Conservation (phyloP, 2,329 filamentous ascomycete genomes). For the Tolypocladium inflatum region DNA sequence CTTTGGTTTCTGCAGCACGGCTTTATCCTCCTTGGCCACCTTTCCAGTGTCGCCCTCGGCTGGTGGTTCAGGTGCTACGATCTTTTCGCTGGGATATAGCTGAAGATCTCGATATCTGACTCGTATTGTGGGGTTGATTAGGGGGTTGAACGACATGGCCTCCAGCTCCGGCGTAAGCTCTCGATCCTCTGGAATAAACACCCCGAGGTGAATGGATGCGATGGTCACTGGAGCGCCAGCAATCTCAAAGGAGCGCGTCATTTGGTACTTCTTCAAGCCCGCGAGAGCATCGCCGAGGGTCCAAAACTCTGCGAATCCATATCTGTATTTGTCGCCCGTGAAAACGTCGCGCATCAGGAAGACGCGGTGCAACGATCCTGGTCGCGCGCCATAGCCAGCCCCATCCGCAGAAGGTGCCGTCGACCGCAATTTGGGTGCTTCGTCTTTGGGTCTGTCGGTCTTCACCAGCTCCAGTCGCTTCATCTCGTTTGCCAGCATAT, state of each 20-base stretch:
- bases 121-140: constrained; percentile 57
- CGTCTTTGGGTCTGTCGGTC: constrained; percentile 34
- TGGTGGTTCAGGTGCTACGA: constrained; percentile 44
- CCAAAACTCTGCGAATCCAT: constrained; percentile 77
- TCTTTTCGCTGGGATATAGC: constrained; percentile 58
- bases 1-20: constrained; percentile 32
- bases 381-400: constrained; percentile 58
- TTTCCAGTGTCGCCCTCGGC: constrained; percentile 19
- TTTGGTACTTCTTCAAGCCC: constrained; percentile 62
- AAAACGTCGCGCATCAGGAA: constrained; percentile 66
- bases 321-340: constrained; percentile 66
- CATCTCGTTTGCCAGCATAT: constrained; percentile 62
- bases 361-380: constrained; percentile 66
- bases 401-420: constrained; percentile 46
- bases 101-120: constrained; percentile 71
- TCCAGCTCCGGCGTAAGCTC: constrained; percentile 44
- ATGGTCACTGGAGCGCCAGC: constrained; percentile 62
- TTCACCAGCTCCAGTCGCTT: constrained; percentile 62
- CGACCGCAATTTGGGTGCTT: constrained; percentile 45
- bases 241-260: constrained; percentile 68
- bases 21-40: constrained; percentile 13
- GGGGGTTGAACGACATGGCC: constrained; percentile 58
- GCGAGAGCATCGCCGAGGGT: constrained; percentile 66
- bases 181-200: constrained; percentile 67
- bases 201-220: constrained; percentile 73